Evolutionary conservation across 306 rosid species (phyloP), one percentile per base, ranked within the genome.

Genomic region (Quillaja saponaria): DNA sequence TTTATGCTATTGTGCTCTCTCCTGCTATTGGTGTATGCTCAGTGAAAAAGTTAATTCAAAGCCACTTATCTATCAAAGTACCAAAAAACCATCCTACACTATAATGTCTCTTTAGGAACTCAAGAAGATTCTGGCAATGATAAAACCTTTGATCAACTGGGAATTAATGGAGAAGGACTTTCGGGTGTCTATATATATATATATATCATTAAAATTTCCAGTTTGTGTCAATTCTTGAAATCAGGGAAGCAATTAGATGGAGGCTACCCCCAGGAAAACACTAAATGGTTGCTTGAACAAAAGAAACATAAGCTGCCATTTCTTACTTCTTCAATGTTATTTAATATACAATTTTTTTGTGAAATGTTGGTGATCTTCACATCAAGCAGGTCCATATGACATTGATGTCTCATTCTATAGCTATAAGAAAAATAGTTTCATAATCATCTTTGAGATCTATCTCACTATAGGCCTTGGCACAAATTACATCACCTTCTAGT

Each of bases 71-170:
- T 39, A 21, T 40, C 20, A 37, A 35, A 63, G 28, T 44, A n/a
- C n/a, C n/a, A n/a, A n/a, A n/a, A n/a, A n/a, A n/a, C n/a, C n/a
- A n/a, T 51, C 49, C 53, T 50, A 18, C 4, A 51, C 17, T n/a
- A 16, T 10, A 34, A 16, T 39, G 31, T 25, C 31, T 25, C 16
- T 13, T 69, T 15, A 28, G 49, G 48, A n/a, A 58, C 62, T 11
- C 34, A 16, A 35, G 14, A 28, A n/a, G 34, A 35, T 59, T 51
- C n/a, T 69, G 38, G 13, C 31, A 13, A 19, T 41, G 8, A 19
- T 41, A 47, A 38, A 59, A 28, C 13, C 41, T 51, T n/a, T 51
- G 61, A 45, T n/a, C n/a, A 60, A 42, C 48, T 58, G 31, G 49
- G 40, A 69, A 41, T 35, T 39, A 34, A 21, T 34, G 40, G 46